phyloP scores from a whole-genome alignment of 2,329 filamentous ascomycete species.

The Xylariaceae sp. region DNA sequence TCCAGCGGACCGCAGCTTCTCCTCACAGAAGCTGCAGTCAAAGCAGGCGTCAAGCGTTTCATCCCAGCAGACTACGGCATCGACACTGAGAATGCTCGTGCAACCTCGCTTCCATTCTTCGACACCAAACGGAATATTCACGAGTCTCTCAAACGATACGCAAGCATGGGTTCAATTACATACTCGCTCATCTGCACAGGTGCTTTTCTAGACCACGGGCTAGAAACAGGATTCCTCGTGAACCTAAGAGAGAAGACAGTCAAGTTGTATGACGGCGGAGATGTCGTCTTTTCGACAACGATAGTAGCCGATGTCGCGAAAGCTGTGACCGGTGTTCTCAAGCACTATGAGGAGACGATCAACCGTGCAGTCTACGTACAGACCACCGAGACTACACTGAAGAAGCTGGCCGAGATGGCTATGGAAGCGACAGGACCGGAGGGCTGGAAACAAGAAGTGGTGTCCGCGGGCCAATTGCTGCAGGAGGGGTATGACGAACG shows the following conservation, averaged over 20 bases:
- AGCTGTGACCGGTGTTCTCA: slow-evolving; percentile 44
- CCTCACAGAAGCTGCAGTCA: neutral
- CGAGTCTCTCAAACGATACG: slow-evolving; percentile 38
- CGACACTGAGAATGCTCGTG: slow-evolving; percentile 35
- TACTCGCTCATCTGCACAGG: slow-evolving; percentile 36
- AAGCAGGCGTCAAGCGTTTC: slow-evolving; percentile 51
- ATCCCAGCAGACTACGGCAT: slow-evolving; percentile 54
- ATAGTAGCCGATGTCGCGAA: slow-evolving; percentile 43
- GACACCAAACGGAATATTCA: slow-evolving; percentile 42
- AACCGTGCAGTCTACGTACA: slow-evolving; percentile 47
- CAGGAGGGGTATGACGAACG: neutral
- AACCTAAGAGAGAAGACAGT: slow-evolving; percentile 24
- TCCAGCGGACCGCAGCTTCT: neutral
- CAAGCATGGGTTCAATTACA: slow-evolving; percentile 27
- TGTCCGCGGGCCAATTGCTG: neutral
- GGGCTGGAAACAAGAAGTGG: neutral
- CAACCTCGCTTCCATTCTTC: slow-evolving; percentile 46
- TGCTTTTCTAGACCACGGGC: slow-evolving; percentile 21
- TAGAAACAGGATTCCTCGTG: slow-evolving; percentile 13
- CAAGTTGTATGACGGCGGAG: slow-evolving; percentile 47
- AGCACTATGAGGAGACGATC: slow-evolving; percentile 40
- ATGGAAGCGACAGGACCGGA: slow-evolving; percentile 1
- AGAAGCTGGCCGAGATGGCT: neutral
- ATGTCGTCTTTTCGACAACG: slow-evolving; percentile 39
- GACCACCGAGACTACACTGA: neutral